phyloP scores from a whole-genome alignment of 108 stramenopile genomes.

The Cafeteria roenbergensis region DNA sequence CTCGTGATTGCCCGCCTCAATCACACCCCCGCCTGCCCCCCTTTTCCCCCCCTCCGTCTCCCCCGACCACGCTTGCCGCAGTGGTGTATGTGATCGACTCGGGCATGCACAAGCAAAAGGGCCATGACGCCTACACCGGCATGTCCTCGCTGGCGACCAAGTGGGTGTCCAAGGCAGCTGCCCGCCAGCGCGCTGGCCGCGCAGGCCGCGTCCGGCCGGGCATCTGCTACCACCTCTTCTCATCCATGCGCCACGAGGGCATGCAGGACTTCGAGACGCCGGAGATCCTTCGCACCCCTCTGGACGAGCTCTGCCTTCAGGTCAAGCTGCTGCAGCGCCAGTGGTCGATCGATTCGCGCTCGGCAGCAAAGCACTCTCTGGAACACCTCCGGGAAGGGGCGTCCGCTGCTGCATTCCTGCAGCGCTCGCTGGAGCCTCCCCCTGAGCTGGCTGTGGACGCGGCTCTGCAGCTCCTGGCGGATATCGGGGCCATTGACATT shows the following conservation, averaged over 20 bases:
- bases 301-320: conserved; percentile 64
- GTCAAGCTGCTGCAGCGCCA: conserved; percentile 37
- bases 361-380: background rate
- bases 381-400: conserved; percentile 30
- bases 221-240: conserved; percentile 67
- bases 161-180: conserved; percentile 73
- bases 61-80: no score
- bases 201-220: conserved; percentile 83
- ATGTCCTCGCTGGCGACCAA: conserved; percentile 52
- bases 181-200: conserved; percentile 75
- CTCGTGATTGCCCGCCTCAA: no score
- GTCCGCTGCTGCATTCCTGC: conserved; percentile 59
- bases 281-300: conserved; percentile 73
- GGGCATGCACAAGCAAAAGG: conserved; percentile 33
- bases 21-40: background rate
- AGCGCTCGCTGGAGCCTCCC: conserved; percentile 79
- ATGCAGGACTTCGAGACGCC: conserved; percentile 54
- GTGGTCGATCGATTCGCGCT: background rate
- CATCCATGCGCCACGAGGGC: conserved; percentile 42
- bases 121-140: conserved; percentile 48
- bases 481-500: conserved; percentile 57
- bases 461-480: conserved; percentile 51
- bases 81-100: conserved; percentile 24
- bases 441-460: conserved; percentile 41
- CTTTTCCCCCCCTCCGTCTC: no score